These are phyloP conservation scores for Tylopilus orsonianus DNA, from an alignment of 1,284 basidiomycete species.

Conservation along the genomic window DNA sequence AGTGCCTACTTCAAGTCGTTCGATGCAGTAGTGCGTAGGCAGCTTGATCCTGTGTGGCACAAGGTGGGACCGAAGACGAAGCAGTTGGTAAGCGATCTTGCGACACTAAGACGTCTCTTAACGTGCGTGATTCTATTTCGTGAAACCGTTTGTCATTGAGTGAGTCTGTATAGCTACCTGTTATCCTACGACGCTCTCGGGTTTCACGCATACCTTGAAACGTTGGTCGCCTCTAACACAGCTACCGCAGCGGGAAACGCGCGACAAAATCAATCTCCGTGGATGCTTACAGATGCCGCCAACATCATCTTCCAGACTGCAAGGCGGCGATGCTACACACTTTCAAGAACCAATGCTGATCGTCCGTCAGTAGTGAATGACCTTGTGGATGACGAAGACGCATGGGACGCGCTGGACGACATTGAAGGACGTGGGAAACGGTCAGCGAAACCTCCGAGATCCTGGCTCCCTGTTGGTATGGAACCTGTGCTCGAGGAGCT, in stretches of 20 bases:
- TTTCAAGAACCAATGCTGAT: conserved; percentile 39
- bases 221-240: conserved; percentile 77
- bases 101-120: conserved; percentile 82
- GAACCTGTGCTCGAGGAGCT: conserved; percentile 90
- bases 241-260: conserved; percentile 48
- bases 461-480: conserved; percentile 78
- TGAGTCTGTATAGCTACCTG: conserved; percentile 51
- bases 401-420: conserved; percentile 66
- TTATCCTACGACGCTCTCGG: conserved; percentile 90
- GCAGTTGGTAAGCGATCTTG: conserved; percentile 87
- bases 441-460: conserved; percentile 22
- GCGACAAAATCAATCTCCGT: conserved; percentile 73
- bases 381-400: conserved; percentile 62
- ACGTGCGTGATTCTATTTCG: conserved; percentile 47
- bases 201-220: conserved; percentile 92
- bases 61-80: conserved; percentile 92
- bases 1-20: conserved; percentile 96
- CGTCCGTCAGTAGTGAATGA: conserved; percentile 25
- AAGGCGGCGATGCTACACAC: conserved; percentile 73
- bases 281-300: conserved; percentile 90
- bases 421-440: conserved; percentile 42
- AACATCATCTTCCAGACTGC: conserved; percentile 87
- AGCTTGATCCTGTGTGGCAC: conserved; percentile 95
- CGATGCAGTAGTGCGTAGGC: conserved; percentile 84
- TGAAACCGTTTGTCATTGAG: neutral